A percentile compares a stretch with the other conserved stretches of the same genome.
These are phyloP conservation scores for Clavariopsis aquatica DNA, from an alignment of 495 filamentous ascomycete species.

Conservation along the genomic window DNA sequence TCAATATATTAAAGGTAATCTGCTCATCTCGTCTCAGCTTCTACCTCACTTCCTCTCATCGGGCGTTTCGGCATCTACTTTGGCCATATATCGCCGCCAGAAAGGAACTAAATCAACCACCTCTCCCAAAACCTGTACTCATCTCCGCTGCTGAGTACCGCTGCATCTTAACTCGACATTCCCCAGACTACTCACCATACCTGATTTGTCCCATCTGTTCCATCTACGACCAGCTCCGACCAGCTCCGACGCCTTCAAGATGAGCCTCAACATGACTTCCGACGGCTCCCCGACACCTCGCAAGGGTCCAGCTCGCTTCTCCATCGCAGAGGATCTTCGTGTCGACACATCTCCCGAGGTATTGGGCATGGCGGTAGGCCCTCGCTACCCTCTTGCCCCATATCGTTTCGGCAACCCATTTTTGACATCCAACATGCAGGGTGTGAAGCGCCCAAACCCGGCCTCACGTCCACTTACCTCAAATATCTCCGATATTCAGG, in stretches of 20 bases:
- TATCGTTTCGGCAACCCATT: slow-evolving; percentile 14
- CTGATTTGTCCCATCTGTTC: slow-evolving; percentile 24
- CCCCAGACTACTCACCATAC: slow-evolving; percentile 15
- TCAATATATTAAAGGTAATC: slow-evolving; percentile 18
- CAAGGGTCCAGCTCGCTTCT: slow-evolving; percentile 30
- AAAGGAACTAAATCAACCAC: slow-evolving; percentile 11
- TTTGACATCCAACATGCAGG: slow-evolving; percentile 36
- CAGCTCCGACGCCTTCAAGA: slow-evolving; percentile 11
- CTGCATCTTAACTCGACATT: slow-evolving; percentile 32
- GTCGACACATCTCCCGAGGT: slow-evolving; percentile 33
- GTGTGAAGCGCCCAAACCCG: slow-evolving; percentile 31
- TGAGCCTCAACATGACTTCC: slow-evolving; percentile 37
- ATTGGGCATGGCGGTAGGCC: slow-evolving; percentile 34
- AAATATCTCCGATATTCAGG: neutral
- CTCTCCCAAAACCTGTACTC: slow-evolving; percentile 15
- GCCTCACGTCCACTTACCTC: neutral
- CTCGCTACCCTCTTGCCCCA: slow-evolving; percentile 18
- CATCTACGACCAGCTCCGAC: slow-evolving; percentile 25
- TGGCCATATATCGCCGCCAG: slow-evolving; percentile 35
- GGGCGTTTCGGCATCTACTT: slow-evolving; percentile 35
- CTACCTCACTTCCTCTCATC: slow-evolving; percentile 3
- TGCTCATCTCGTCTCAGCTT: slow-evolving; percentile 22
- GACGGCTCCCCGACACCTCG: slow-evolving; percentile 41
- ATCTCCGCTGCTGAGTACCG: slow-evolving; percentile 21
- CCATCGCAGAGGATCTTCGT: slow-evolving; percentile 30